Conservation (phyloP, 2,329 filamentous ascomycete genomes). For the Alternaria atra region DNA sequence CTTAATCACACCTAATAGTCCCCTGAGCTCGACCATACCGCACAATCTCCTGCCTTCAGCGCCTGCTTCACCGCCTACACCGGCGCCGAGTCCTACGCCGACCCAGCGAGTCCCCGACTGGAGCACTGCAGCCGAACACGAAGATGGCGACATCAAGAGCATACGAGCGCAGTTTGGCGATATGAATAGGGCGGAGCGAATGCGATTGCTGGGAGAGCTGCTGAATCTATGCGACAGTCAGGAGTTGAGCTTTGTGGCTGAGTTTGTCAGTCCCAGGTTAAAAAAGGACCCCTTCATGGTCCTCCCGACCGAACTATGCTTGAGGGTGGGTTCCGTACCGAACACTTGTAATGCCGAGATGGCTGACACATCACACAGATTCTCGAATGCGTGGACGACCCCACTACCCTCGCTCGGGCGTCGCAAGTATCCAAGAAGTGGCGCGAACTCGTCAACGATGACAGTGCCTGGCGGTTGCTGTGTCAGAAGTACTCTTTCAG, state of each 20-base stretch:
- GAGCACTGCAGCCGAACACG: conserved; percentile 79
- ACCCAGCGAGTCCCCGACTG: conserved; percentile 73
- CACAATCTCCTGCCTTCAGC: conserved; percentile 70
- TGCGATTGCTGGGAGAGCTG: conserved; percentile 84
- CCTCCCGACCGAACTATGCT: conserved; percentile 89
- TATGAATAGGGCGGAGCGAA: conserved; percentile 77
- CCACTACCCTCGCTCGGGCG: conserved; percentile 88
- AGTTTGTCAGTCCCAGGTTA: conserved; percentile 90
- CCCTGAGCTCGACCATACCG: conserved; percentile 60
- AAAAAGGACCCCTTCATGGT: conserved; percentile 97
- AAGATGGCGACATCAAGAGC: conserved; percentile 83
- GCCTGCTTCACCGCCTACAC: conserved; percentile 72
- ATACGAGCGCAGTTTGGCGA: conserved; percentile 82
- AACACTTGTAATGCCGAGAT: neutral
- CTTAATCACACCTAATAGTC: conserved; percentile 62
- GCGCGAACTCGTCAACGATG: conserved; percentile 92
- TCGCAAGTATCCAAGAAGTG: conserved; percentile 96
- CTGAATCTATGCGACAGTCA: conserved; percentile 95
- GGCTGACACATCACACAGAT: conserved; percentile 66
- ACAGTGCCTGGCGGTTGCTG: conserved; percentile 97
- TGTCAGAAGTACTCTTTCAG: conserved; percentile 95
- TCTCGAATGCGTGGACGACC: conserved; percentile 95
- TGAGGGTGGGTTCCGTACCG: conserved; percentile 70
- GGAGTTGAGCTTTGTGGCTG: conserved; percentile 93
- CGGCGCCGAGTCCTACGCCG: conserved; percentile 71